A percentile compares a stretch with the other conserved stretches of the same genome.
These are phyloP conservation scores for Delonix regia DNA, from an alignment of 306 rosid species.

Conservation along the genomic window DNA sequence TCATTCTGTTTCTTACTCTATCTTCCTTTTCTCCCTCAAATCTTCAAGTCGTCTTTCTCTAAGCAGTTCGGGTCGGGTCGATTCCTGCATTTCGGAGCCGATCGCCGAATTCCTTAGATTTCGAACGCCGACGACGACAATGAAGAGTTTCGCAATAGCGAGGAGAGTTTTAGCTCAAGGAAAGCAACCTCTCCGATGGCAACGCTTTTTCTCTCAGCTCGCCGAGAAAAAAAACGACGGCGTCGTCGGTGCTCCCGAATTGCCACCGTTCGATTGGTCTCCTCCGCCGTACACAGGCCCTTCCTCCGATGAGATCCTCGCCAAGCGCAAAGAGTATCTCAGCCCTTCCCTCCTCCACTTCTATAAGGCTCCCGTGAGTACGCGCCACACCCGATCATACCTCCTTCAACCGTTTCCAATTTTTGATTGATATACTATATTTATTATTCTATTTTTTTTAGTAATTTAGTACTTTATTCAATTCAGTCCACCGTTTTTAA, in stretches of 20 bases:
- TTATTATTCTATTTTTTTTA: neutral
- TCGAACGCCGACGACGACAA: conserved; percentile 10
- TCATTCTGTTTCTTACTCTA: neutral
- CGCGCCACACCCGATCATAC: conserved; percentile 16
- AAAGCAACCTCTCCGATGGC: conserved; percentile 23
- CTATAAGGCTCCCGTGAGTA: conserved; percentile 70
- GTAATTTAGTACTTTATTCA: neutral
- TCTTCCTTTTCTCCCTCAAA: neutral
- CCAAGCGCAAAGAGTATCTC: conserved; percentile 74
- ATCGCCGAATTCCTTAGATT: neutral
- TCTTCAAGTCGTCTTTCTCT: neutral
- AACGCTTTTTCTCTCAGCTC: conserved; percentile 47
- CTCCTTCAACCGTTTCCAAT: neutral
- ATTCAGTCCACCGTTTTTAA: neutral
- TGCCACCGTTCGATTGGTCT: conserved; percentile 74
- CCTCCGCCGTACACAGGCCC: conserved; percentile 83
- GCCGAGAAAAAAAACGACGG: conserved; percentile 34
- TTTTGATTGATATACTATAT: neutral
- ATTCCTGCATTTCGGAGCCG: neutral
- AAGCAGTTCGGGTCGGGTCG: neutral
- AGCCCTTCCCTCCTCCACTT: conserved; percentile 66
- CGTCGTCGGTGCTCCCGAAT: conserved; percentile 27
- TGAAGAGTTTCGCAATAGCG: conserved; percentile 40
- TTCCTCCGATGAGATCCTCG: conserved; percentile 60
- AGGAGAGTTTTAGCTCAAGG: conserved; percentile 27